A percentile compares a stretch with the other conserved stretches of the same genome.
These are phyloP conservation scores for Triticum turgidum DNA, from an alignment of 176 grass and related monocot genomes.

Conservation along the genomic window DNA sequence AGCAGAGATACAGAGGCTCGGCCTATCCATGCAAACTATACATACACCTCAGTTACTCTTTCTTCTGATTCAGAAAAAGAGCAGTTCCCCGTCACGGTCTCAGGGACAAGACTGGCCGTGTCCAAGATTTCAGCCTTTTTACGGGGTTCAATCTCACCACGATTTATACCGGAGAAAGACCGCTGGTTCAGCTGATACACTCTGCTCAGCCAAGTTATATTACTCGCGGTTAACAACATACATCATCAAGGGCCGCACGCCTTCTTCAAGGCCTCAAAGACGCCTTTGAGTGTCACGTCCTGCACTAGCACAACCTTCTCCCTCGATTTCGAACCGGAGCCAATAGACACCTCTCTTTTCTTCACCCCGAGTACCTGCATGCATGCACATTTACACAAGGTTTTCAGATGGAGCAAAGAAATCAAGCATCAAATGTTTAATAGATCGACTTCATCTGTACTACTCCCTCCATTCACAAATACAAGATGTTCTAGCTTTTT, in stretches of 20 bases:
- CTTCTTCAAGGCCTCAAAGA: slow-evolving; percentile 77
- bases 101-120: not conserved
- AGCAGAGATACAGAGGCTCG: not conserved
- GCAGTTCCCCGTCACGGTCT: not conserved
- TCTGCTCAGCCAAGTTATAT: not conserved
- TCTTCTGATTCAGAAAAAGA: not conserved
- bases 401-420: not conserved
- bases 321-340: slow-evolving; percentile 89
- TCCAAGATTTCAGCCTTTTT: not conserved
- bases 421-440: not conserved
- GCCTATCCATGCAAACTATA: not conserved
- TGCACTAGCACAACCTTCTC: slow-evolving; percentile 86
- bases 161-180: not conserved
- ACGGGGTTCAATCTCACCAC: accelerated
- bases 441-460: not conserved
- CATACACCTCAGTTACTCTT: not conserved
- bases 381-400: not conserved
- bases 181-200: not conserved
- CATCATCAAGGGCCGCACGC: slow-evolving; percentile 50
- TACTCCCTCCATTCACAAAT: too few species aligned
- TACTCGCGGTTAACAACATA: not conserved
- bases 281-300: slow-evolving; percentile 56
- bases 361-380: slow-evolving; percentile 78
- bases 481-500: too few species aligned
- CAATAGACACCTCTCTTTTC: slow-evolving; percentile 86